Base-by-base conservation (phyloP, 768 basidiomycete species). In the Pleurotus sapidus region DNA sequence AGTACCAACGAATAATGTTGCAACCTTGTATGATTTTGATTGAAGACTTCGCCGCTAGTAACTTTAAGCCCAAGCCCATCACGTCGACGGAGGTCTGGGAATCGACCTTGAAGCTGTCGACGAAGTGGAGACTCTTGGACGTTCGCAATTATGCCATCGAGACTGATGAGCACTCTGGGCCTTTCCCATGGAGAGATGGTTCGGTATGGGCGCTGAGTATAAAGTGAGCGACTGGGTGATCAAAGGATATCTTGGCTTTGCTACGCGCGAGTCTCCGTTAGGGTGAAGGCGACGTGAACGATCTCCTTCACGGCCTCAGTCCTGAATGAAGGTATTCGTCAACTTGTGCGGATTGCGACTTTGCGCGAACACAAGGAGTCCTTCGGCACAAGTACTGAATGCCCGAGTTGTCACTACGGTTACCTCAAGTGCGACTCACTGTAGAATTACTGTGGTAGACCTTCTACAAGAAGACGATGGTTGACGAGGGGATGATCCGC, bases 101-200 rank as follows among this genome's bases (percentile, higher is more conserved):
- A n/a, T 17, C 49, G 15, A 18, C 50, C 14, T 45, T 51, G 38
- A 49, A 39, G 6, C 15, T 51, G 1, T 17, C 49, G 37, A 42
- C 24, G 15, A 27, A 23, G 37, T 40, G 49, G 17, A 48, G 49
- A 8, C 49, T 57, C 18, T 23, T 40, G 7, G 57, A 50, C 15
- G 25, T 40, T 49, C 57, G 57, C n/a, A 27, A 3, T n/a, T 38
- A 40, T 18, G 57, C 57, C 15, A 42, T 57, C 12, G 37, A 27
- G 40, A 20, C 23, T n/a, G 37, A 23, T 57, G 47, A 18, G 3
- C 6, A 48, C 14, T 25, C 24, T 48, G 18, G 14, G 9, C 17
- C 17, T 48, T 17, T 20, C 46, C 6, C 17, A 24, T 5, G 18
- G 46, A 20, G 46, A 48, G 24, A 17, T 48, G 17, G 46, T 48